phyloP scores from a whole-genome alignment of 441 rosid genomes.

The Viola pubescens region DNA sequence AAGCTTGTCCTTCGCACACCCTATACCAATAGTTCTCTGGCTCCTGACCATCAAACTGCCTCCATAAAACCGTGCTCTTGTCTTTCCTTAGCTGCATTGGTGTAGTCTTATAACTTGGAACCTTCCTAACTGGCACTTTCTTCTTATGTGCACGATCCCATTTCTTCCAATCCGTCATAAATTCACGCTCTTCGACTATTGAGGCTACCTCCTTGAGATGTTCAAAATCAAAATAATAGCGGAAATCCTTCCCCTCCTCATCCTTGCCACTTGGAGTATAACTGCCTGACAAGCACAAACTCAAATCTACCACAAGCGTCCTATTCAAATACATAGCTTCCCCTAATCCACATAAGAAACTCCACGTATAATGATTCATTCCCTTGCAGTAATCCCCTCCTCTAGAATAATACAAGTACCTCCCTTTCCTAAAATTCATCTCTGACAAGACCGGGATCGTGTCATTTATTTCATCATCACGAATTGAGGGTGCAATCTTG shows the following conservation, averaged over 20 bases:
- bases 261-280: slow-evolving; percentile 60
- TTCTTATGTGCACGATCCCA: slow-evolving; percentile 61
- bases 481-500: slow-evolving; percentile 26
- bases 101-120: slow-evolving; percentile 47
- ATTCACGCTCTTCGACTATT: slow-evolving; percentile 72
- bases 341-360: slow-evolving; percentile 92
- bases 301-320: slow-evolving; percentile 86
- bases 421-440: slow-evolving; percentile 61
- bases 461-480: slow-evolving; percentile 82
- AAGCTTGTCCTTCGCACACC: slow-evolving; percentile 87
- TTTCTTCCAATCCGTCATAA: slow-evolving; percentile 67
- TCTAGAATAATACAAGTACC: slow-evolving; percentile 73
- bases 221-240: slow-evolving; percentile 92
- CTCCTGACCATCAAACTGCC: slow-evolving; percentile 82
- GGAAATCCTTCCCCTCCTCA: slow-evolving; percentile 85
- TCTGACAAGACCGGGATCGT: slow-evolving; percentile 67
- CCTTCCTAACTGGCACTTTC: slow-evolving; percentile 65
- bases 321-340: slow-evolving; percentile 90
- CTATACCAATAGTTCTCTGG: slow-evolving; percentile 96
- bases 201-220: slow-evolving; percentile 80
- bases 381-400: slow-evolving; percentile 96
- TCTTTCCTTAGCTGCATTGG: slow-evolving; percentile 71
- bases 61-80: slow-evolving; percentile 67
- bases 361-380: slow-evolving; percentile 96
- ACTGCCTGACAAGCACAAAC: slow-evolving; percentile 62